phyloP scores from a whole-genome alignment of 2,329 filamentous ascomycete species.

The Apiospora phragmitis region DNA sequence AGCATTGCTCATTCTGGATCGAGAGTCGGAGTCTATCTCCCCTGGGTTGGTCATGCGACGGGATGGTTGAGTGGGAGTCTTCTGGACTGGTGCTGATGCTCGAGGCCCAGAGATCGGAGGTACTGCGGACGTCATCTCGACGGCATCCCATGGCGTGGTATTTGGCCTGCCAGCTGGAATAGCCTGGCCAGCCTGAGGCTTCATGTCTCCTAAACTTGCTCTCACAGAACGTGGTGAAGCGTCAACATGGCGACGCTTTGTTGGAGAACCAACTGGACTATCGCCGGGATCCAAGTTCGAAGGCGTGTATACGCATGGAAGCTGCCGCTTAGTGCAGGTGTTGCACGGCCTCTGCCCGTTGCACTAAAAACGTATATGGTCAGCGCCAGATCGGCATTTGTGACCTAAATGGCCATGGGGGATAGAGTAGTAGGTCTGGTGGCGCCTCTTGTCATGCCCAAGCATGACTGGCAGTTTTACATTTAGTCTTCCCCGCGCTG shows the following conservation, averaged over 20 bases:
- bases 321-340: conserved; percentile 55
- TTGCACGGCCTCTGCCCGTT: conserved; percentile 59
- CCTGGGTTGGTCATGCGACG: conserved; percentile 20
- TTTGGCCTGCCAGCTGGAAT: background rate
- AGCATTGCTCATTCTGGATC: conserved; percentile 38
- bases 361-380: conserved; percentile 43
- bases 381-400: conserved; percentile 11
- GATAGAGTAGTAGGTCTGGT: conserved; percentile 4
- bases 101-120: background rate
- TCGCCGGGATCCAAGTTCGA: conserved; percentile 28
- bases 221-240: conserved; percentile 19
- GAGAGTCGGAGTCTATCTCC: conserved; percentile 32
- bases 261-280: conserved; percentile 36
- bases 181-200: background rate
- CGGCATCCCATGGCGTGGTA: conserved; percentile 10
- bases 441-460: conserved; percentile 3
- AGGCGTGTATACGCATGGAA: conserved; percentile 46
- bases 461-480: conserved; percentile 7
- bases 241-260: conserved; percentile 37
- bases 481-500: conserved; percentile 13
- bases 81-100: background rate
- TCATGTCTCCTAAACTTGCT: conserved; percentile 3
- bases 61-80: background rate
- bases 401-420: conserved; percentile 8
- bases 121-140: background rate